Percentiles rank a stretch among this genome's conserved stretches.
phyloP scores from a whole-genome alignment of 2,329 filamentous ascomycete genomes.

The Neonectria coccinea region DNA sequence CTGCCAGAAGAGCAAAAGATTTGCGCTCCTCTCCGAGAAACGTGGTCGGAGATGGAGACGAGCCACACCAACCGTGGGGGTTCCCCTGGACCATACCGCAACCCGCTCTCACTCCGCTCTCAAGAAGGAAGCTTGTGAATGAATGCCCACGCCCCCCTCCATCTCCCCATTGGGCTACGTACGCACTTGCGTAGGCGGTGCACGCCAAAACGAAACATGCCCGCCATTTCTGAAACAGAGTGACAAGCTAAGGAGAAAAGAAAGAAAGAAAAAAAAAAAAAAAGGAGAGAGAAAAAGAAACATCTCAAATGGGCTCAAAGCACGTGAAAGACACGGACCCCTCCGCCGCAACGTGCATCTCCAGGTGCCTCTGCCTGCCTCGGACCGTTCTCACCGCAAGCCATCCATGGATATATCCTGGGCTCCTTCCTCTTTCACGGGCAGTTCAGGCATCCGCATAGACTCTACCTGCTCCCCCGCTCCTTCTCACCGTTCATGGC shows the following conservation, averaged over 20 bases:
- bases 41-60: not conserved
- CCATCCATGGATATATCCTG: no score
- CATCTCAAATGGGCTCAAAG: not conserved
- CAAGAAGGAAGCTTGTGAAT: not conserved
- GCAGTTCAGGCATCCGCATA: conserved; percentile 3
- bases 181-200: conserved; percentile 7
- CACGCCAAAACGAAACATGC: conserved; percentile 3
- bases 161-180: not conserved
- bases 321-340: not conserved
- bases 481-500: conserved; percentile 24
- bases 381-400: not conserved
- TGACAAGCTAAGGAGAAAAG: not conserved
- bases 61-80: not conserved
- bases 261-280: not conserved
- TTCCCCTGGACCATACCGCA: not conserved
- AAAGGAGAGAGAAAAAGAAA: not conserved
- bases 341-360: no score
- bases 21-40: no score
- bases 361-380: not conserved
- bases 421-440: no score
- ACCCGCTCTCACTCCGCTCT: not conserved
- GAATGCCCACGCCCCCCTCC: not conserved
- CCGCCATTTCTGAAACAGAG: not conserved
- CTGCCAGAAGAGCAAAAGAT: not conserved
- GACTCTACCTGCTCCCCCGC: not conserved